These are phyloP conservation scores for Peltaster fructicola DNA, from an alignment of 2,329 filamentous ascomycete genomes.

Conservation along the genomic window DNA sequence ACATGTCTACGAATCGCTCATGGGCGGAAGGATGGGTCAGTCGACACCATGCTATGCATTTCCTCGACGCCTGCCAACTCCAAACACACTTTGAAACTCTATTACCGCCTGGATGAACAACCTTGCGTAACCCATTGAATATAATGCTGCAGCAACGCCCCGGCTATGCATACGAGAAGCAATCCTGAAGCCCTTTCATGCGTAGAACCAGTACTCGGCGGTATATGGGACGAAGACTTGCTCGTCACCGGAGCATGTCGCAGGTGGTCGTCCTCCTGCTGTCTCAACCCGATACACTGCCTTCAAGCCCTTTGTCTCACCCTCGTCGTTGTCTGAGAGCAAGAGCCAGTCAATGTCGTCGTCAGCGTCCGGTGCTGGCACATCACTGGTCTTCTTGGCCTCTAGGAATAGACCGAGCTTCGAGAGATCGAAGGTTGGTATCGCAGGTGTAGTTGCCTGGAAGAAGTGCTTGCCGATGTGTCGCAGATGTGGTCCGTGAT, in stretches of 20 bases:
- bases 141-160: too few species aligned
- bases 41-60: too few species aligned
- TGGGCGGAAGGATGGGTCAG: too few species aligned
- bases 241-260: slow-evolving; percentile 18
- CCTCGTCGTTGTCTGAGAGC: slow-evolving; percentile 22
- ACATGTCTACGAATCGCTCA: too few species aligned
- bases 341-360: slow-evolving; percentile 30
- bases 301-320: slow-evolving; percentile 21
- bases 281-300: slow-evolving; percentile 33
- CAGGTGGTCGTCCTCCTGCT: slow-evolving; percentile 25
- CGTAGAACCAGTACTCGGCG: slow-evolving; percentile 32
- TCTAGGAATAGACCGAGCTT: slow-evolving; percentile 25
- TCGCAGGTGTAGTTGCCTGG: slow-evolving; percentile 23
- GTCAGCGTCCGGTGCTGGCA: slow-evolving; percentile 34
- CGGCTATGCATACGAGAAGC: too few species aligned
- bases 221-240: slow-evolving; percentile 26
- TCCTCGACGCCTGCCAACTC: too few species aligned
- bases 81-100: too few species aligned
- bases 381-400: slow-evolving; percentile 31
- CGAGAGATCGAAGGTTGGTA: slow-evolving; percentile 43
- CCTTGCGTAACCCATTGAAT: too few species aligned
- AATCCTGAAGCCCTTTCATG: slow-evolving; percentile 3
- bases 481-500: slow-evolving; percentile 4
- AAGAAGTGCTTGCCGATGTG: slow-evolving; percentile 51
- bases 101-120: too few species aligned